phyloP scores from a whole-genome alignment of 805 yeast genomes.

The Ogataea haglerorum region DNA sequence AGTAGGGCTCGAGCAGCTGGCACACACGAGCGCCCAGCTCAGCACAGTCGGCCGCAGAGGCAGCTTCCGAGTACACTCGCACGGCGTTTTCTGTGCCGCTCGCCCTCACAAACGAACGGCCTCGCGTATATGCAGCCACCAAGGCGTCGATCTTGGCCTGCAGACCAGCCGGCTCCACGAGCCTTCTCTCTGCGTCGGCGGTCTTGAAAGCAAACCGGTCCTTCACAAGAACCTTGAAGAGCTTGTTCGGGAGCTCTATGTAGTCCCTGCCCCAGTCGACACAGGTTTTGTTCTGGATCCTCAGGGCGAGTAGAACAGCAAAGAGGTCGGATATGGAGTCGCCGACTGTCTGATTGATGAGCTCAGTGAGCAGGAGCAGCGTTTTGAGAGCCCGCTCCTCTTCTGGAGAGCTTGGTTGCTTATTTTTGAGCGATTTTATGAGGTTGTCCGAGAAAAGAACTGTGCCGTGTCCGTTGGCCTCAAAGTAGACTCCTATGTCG shows the following conservation, averaged over 20 bases:
- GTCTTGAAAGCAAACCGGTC: constrained; percentile 80
- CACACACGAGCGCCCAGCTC: constrained; percentile 41
- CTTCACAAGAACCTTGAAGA: constrained; percentile 76
- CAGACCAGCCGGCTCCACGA: constrained; percentile 72
- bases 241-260: constrained; percentile 80
- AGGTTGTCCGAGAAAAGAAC: constrained; percentile 68
- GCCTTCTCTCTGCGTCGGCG: constrained; percentile 83
- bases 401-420: constrained; percentile 37
- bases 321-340: constrained; percentile 94
- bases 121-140: constrained; percentile 53
- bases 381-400: constrained; percentile 50
- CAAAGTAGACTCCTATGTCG: constrained; percentile 93
- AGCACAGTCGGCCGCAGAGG: constrained; percentile 44
- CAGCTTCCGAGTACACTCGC: constrained; percentile 90
- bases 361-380: constrained; percentile 56
- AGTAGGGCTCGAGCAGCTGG: constrained; percentile 30
- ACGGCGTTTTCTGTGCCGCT: constrained; percentile 98
- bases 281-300: constrained; percentile 46
- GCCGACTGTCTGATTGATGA: constrained; percentile 97
- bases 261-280: constrained; percentile 73
- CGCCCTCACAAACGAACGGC: constrained; percentile 92
- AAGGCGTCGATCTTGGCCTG: constrained; percentile 68
- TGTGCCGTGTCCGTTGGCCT: constrained; percentile 99
- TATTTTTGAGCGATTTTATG: constrained; percentile 38
- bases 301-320: constrained; percentile 65